Evolutionary conservation across 2,329 filamentous ascomycete genomes (phyloP), one percentile per base, ranked within the genome.

Genomic region (Venturia aucupariae): DNA sequence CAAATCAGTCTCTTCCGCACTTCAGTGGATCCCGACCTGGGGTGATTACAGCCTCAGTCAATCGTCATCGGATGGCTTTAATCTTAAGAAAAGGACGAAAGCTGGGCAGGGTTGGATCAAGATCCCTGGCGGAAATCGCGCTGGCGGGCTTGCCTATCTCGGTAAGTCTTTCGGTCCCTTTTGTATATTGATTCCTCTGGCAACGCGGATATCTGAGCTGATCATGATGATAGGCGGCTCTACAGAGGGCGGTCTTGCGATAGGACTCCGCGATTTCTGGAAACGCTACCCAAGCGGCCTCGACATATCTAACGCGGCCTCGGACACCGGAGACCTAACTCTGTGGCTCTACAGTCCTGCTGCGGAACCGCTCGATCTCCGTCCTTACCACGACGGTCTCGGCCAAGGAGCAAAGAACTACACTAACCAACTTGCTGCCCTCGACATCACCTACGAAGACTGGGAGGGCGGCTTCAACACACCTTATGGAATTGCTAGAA

Each of bases 361-460:
- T 0, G 83, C 82, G 0, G 77, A 78, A 38, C 83, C 84, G 0
- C 73, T 86, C 61, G 84, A 86, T 44, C 72, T 85, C 4, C 75
- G 82, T 0, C 80, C 82, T 0, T 86, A 81, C 65, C 84, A 86
- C 59, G 83, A 86, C 66, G 81, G 82, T 0, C 71, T 86, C 7
- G 82, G 82, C 0, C 70, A 82, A 68, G 78, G 46, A 27, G 46
- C 46, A 6, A 51, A 84, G 54, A 82, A 78, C 0, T 87, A 85
- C 65, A 76, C 74, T 0, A 78, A 86, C 22, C 80, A 87, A 70
- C 73, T 86, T 0, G 84, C 86, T 65, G 85, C 83, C 1, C 76
- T 86, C 0, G 78, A 85, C 32, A 82, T 87, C 27, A 87, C 85
- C 0, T 87, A 87, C 65, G 85, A 87, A 66, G 84, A 87, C 66